Evolutionary conservation across 805 yeast genomes (phyloP).

Genomic region (Ogataea kodamae): DNA sequence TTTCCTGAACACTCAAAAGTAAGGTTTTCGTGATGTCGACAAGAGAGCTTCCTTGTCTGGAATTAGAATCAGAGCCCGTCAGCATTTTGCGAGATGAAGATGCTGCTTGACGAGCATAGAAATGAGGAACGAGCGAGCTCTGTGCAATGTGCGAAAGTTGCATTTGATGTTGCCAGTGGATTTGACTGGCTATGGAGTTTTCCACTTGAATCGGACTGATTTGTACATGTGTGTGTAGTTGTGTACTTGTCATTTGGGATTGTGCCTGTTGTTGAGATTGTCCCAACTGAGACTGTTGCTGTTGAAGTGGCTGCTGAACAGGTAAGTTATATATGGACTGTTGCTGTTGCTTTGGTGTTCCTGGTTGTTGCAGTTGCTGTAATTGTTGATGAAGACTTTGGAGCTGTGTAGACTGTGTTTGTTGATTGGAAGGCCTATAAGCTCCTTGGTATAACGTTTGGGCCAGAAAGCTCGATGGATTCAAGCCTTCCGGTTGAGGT

Average conservation of each 20-base stretch:
- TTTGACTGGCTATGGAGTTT: constrained; percentile 33
- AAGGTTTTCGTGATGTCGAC: constrained; percentile 40
- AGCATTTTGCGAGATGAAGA: constrained; percentile 49
- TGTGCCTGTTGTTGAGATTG: constrained; percentile 26
- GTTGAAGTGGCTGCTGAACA: constrained; percentile 31
- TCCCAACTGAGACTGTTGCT: constrained; percentile 28
- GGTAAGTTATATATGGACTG: constrained; percentile 23
- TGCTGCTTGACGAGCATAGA: constrained; percentile 82
- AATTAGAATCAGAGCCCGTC: constrained; percentile 34
- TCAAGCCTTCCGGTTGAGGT: constrained; percentile 29
- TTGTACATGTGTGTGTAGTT: constrained; percentile 20
- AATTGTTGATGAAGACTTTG: constrained; percentile 25
- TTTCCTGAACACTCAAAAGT: constrained; percentile 32
- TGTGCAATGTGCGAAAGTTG: constrained; percentile 72
- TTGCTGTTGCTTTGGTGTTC: constrained; percentile 26
- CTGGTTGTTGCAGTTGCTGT: constrained; percentile 28
- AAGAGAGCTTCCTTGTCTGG: constrained; percentile 29
- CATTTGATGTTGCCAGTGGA: constrained; percentile 76
- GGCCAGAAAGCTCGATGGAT: constrained; percentile 37
- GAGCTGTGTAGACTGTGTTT: constrained; percentile 24
- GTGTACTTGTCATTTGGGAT: constrained; percentile 17
- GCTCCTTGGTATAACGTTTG: constrained; percentile 41
- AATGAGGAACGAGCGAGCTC: constrained; percentile 66
- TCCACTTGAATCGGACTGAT: constrained; percentile 35
- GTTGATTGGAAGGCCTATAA: constrained; percentile 33